Evolutionary conservation across 2,329 filamentous ascomycete species (phyloP).

Genomic region (Emergomyces orientalis): DNA sequence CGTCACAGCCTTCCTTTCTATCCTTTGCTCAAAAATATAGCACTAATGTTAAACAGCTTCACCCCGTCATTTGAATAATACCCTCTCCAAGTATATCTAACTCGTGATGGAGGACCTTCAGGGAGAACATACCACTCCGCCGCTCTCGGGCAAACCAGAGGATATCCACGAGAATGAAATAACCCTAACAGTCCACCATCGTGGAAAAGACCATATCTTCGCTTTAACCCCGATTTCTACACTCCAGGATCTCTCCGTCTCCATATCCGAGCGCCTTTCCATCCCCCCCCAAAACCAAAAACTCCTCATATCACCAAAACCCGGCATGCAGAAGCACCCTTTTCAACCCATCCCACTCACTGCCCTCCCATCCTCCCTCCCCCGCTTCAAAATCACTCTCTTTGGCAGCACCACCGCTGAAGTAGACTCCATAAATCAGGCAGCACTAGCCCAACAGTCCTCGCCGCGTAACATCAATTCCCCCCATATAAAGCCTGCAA

Average conservation of each 20-base stretch:
- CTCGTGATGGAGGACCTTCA: neutral
- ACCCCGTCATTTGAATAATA: neutral
- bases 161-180: slow-evolving; percentile 15
- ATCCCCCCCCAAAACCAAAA: slow-evolving; percentile 38
- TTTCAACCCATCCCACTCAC: slow-evolving; percentile 31
- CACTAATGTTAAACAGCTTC: neutral
- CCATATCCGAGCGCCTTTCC: slow-evolving; percentile 27
- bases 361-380: slow-evolving; percentile 26
- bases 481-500: slow-evolving; percentile 14
- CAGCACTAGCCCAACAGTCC: slow-evolving; percentile 15
- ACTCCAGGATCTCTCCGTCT: slow-evolving; percentile 35
- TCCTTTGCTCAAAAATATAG: neutral
- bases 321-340: slow-evolving; percentile 38
- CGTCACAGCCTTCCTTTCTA: neutral
- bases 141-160: neutral
- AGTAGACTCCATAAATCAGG: slow-evolving; percentile 35
- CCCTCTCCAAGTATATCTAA: neutral
- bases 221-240: slow-evolving; percentile 43
- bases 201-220: slow-evolving; percentile 43
- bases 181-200: slow-evolving; percentile 45
- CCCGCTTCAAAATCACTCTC: slow-evolving; percentile 39
- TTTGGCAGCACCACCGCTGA: slow-evolving; percentile 37
- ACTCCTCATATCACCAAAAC: slow-evolving; percentile 39
- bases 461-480: slow-evolving; percentile 5
- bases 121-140: neutral